Evolutionary conservation across 2,329 filamentous ascomycete species (phyloP).

Genomic region (Thielaviopsis musarum): DNA sequence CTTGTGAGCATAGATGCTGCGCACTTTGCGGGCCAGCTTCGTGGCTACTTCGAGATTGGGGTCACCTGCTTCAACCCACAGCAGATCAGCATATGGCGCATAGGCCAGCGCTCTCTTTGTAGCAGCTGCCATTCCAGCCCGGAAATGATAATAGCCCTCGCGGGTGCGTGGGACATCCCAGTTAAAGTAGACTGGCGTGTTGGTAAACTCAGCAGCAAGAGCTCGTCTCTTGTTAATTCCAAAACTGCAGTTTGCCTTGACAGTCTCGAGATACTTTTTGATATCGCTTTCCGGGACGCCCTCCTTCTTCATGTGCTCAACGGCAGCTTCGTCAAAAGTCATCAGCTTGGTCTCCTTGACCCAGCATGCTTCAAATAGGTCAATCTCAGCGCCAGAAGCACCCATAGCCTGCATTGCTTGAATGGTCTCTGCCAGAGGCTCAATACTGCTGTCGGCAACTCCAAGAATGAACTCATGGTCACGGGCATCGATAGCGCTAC

Average conservation of each 20-base stretch:
- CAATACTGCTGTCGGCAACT: constrained; percentile 53
- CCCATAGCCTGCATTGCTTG: constrained; percentile 78
- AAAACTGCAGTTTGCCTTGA: constrained; percentile 49
- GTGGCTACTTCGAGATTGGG: constrained; percentile 65
- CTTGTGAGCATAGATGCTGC: constrained; percentile 54
- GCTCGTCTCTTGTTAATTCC: constrained; percentile 62
- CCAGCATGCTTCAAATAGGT: constrained; percentile 74
- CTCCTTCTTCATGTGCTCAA: constrained; percentile 52
- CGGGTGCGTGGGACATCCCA: constrained; percentile 88
- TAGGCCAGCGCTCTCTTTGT: constrained; percentile 89
- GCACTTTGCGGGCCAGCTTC: constrained; percentile 61
- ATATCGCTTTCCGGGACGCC: constrained; percentile 47
- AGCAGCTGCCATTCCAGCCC: constrained; percentile 65
- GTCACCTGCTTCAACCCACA: constrained; percentile 94
- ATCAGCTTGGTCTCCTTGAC: constrained; percentile 71
- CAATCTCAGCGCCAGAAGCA: constrained; percentile 62
- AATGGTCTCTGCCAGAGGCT: constrained; percentile 73
- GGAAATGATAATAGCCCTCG: constrained; percentile 88
- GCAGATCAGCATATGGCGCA: constrained; percentile 78
- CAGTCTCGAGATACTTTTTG: constrained; percentile 47
- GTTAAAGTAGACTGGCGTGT: constrained; percentile 58
- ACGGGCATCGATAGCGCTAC: constrained; percentile 77
- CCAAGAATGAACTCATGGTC: constrained; percentile 97
- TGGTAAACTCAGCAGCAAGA: constrained; percentile 50
- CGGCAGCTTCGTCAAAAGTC: constrained; percentile 81